phyloP scores from a whole-genome alignment of 148 eudicot genomes.

The Camellia granthamiana region DNA sequence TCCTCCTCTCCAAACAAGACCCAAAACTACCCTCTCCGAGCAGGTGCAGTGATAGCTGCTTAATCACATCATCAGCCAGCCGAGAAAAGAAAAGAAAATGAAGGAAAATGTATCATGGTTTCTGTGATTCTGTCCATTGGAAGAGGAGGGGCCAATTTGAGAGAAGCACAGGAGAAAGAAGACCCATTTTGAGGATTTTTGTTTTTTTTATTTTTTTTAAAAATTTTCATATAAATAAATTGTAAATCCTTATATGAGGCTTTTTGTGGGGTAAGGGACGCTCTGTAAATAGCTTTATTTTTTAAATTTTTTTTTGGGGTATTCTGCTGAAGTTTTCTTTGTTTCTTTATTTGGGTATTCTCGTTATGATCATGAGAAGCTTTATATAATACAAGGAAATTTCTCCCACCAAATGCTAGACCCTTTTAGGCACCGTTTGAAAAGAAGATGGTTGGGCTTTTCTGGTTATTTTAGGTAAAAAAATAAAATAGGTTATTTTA shows the following conservation, averaged over 20 bases:
- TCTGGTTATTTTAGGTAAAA: no score
- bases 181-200: neutral
- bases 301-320: conserved; percentile 9
- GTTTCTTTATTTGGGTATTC: conserved; percentile 2
- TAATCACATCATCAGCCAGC: conserved; percentile 9
- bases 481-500: no score
- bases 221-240: neutral
- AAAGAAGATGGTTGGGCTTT: no score
- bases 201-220: neutral
- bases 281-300: conserved; percentile 15
- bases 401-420: neutral
- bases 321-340: neutral
- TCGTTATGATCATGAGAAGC: neutral
- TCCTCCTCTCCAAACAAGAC: conserved; percentile 20
- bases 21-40: conserved; percentile 13
- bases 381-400: neutral
- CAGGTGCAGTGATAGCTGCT: conserved; percentile 31
- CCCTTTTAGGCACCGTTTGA: no score
- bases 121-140: neutral
- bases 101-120: neutral
- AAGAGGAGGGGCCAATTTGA: neutral
- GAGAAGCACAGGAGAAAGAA: neutral
- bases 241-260: conserved; percentile 15
- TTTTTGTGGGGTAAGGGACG: conserved; percentile 6
- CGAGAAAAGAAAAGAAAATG: neutral